Conservation (phyloP, 1,284 basidiomycete genomes). For the Cutaneotrichosporon mucoides region DNA sequence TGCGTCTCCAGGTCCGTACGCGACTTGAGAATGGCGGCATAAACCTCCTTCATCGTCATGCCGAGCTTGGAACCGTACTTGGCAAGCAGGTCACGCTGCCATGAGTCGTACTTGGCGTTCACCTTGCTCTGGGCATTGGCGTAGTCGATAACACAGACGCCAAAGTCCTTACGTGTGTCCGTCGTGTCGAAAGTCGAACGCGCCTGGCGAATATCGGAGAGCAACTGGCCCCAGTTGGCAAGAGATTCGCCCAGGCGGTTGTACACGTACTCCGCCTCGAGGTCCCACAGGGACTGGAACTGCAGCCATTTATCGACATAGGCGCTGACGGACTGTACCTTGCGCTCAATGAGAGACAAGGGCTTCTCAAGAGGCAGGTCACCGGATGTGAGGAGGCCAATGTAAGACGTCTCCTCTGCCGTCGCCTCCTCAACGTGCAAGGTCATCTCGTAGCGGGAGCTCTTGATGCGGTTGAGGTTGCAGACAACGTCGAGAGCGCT, state of each 20-base stretch:
- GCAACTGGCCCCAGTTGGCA: slow-evolving; percentile 86
- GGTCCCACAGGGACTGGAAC: slow-evolving; percentile 98
- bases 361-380: slow-evolving; percentile 74
- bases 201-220: slow-evolving; percentile 93
- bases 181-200: slow-evolving; percentile 95
- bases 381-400: slow-evolving; percentile 68
- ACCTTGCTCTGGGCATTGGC: slow-evolving; percentile 96
- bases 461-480: slow-evolving; percentile 78
- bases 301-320: slow-evolving; percentile 98
- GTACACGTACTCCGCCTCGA: slow-evolving; percentile 95
- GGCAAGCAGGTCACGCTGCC: slow-evolving; percentile 91
- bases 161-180: slow-evolving; percentile 86
- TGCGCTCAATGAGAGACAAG: slow-evolving; percentile 80
- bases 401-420: slow-evolving; percentile 69
- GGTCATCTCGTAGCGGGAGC: slow-evolving; percentile 92
- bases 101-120: slow-evolving; percentile 96
- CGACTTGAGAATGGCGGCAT: slow-evolving; percentile 84
- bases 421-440: slow-evolving; percentile 69
- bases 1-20: slow-evolving; percentile 90
- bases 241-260: slow-evolving; percentile 86
- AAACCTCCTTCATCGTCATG: slow-evolving; percentile 92
- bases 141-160: slow-evolving; percentile 91
- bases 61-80: slow-evolving; percentile 90
- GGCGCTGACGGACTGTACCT: slow-evolving; percentile 67
- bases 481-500: slow-evolving; percentile 87